Evolutionary conservation across 2,329 filamentous ascomycete genomes (phyloP), one percentile per base, ranked within the genome.

Genomic region (Claviceps africana): DNA sequence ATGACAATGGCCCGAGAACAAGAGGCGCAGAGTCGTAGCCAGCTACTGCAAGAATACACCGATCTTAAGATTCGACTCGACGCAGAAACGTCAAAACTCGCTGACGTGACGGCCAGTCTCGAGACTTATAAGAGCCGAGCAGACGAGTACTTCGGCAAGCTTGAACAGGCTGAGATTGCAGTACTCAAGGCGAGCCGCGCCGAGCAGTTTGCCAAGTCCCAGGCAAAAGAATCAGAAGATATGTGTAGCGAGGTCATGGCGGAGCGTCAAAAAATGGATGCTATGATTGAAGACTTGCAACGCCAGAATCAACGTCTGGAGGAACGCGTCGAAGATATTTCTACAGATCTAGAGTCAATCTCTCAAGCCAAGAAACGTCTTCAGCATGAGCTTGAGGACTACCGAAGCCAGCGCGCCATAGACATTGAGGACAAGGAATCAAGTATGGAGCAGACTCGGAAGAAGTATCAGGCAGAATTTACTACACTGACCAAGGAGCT

Each of bases 361-460:
- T 74, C 88, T 19, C 90, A 96, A 70, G 82, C 88, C 21, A 95
- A 95, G 77, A 95, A 90, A 70, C 82, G 91, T 54, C 82, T 97
- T 25, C 91, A 98, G 67, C 90, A 97, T 64, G 91, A 98, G 71
- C 83, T 98, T 2, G 91, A 97, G 67, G 91, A 98, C 68, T 98
- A 97, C 72, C 83, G 93, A 55, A 95, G 84, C 64, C 90, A 96
- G 68, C 82, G 91, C 47, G 90, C 90, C 53, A 95, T 95, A 67
- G 93, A 97, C 61, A 87, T 97, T 52, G 93, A 97, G 67, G 91
- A 98, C 69, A 96, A 93, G 67, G 91, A 97, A 68, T 85, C 85
- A 10, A 93, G 87, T 59, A 86, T 96, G 80, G 93, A 98, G 70
- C 91, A 97, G 69, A 96, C 91, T 44, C 82, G 91, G 62, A 93